Base-by-base conservation (phyloP, 306 rosid genomes). In the Malus fusca region DNA sequence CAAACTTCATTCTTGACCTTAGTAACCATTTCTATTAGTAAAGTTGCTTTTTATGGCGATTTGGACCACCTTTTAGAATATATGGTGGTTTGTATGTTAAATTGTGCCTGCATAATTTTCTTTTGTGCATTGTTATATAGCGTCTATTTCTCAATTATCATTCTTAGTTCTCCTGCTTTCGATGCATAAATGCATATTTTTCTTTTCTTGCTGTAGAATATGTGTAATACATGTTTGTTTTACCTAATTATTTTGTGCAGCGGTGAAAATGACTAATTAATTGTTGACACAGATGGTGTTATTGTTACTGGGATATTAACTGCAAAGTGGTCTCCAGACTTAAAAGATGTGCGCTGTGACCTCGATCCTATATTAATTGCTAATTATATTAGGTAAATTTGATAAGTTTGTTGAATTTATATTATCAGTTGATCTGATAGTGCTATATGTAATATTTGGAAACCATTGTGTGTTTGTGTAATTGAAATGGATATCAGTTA, bases 251-350 rank as follows among this genome's bases (percentile, higher is more conserved):
- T 28, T 25, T 43, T 9, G n/a, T 51, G 8, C 43, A 30, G 21
- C 40, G 28, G 67, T 78, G 62, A 28, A 48, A 51, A 19, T 28
- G 31, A 70, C 43, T 28, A 40, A 19, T 72, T 84, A 22, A 14
- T 68, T 33, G 33, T 43, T 28, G 13, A n/a, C 77, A 26, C 95
- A 94, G 96, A 90, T 78, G 97, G 90, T 80, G 87, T 92, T 35
- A 83, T 91, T n/a, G 90, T 88, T 81, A 85, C 97, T 11, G 98
- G 98, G 37, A 79, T 91, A 69, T 84, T 94, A 82, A 94, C 95
- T 51, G 97, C 98, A 71, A 94, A 81, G 84, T 94, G 98, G 98
- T 88, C 98, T 69, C 90, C 97, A 64, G 98, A 91, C 77, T 80
- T 94, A 77, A 94, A 92, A 86, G 97, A 90, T 79, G 98, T 94